Evolutionary conservation across 805 yeast genomes (phyloP), one percentile per base, ranked within the genome.

Genomic region (Maudiozyma saulgeensis): DNA sequence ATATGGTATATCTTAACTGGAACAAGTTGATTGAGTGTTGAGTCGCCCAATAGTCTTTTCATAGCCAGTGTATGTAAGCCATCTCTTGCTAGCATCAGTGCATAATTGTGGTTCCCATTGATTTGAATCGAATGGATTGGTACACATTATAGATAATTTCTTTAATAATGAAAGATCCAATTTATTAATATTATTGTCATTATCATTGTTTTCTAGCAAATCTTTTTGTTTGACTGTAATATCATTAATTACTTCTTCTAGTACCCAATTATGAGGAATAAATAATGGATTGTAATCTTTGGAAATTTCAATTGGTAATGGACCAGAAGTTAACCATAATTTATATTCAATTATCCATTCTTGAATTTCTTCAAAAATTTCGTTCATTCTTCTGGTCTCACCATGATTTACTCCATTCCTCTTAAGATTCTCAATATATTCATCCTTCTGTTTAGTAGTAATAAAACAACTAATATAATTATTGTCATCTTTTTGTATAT

Each of bases 231-330:
- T 69, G 1, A 80, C 85, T 37, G 75, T 71, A 0, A 81, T 74
- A 43, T 70, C 68, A 28, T 77, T 74, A 43, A 87, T 82, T 0
- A 88, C 96, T 52, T 89, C 90, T 48, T 88, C 87, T 48, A 93
- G 71, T 47, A 90, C 82, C 89, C 95, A 87, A 54, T 81, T 85
- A 51, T 91, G 75, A 19, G 96, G 93, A 6, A 85, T 75, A 60
- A 91, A 91, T 35, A 78, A 61, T 2, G 98, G 99, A 59, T 91
- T 93, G 45, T 68, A 70, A 2, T 56, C 47, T 6, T 68, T 60
- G 44, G 50, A 53, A 4, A 51, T 56, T 46, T 90, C 71, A 12
- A 60, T 62, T 7, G 72, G 66, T 43, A 75, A 75, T 0, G 50
- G 53, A 11, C 50, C 55, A 9, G 80, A 60, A 43, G 83, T 70